Evolutionary conservation across 225 moss, liverwort and hornwort species (phyloP), one percentile per base, ranked within the genome.

Genomic region (Bryoerythrophyllum caledonicum): DNA sequence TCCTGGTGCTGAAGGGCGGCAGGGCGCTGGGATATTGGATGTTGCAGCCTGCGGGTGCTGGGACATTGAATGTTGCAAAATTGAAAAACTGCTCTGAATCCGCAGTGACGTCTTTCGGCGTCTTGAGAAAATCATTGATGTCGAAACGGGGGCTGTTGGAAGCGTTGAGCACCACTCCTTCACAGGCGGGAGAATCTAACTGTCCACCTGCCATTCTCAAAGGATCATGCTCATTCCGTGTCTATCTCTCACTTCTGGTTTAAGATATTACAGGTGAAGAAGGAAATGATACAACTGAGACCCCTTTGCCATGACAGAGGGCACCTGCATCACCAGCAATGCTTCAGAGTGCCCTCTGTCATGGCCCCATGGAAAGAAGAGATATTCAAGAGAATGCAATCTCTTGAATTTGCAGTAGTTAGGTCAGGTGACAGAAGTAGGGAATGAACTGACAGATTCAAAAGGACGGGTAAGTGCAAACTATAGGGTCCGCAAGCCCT

Each of bases 131-230:
- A 63, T 94, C 91, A 38, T 86, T 91, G 65, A 94, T 87, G 70
- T 94, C 93, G 76, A 94, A 94, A 60, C 90, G 91, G 65, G 91
- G 93, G 70, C 93, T 94, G 79, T 85, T 91, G 69, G 90, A 90
- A 64, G 90, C 82, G 67, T 91, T 91, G n/a, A 90, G 82, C 74
- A 84, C 86, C 74, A 90, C 88, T 78, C 90, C 90, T 60, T 94
- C 93, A 81, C 90, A 87, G 71, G 88, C 90, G 67, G 93, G 91
- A 77, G 93, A 91, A 68, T 91, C 90, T 82, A 90, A 79, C 75
- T 93, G 90, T 82, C 92, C 91, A 80, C 88, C 86, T 44, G 93
- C 88, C 93, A 94, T 91, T 74, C 75, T 85, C 63, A 83, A 63
- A 58, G 41, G 74, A 44, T 74, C 71, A 46, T 70, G 74, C 65